Base-by-base conservation (phyloP, 257 asterid genomes). In the Capsicum chinense region DNA sequence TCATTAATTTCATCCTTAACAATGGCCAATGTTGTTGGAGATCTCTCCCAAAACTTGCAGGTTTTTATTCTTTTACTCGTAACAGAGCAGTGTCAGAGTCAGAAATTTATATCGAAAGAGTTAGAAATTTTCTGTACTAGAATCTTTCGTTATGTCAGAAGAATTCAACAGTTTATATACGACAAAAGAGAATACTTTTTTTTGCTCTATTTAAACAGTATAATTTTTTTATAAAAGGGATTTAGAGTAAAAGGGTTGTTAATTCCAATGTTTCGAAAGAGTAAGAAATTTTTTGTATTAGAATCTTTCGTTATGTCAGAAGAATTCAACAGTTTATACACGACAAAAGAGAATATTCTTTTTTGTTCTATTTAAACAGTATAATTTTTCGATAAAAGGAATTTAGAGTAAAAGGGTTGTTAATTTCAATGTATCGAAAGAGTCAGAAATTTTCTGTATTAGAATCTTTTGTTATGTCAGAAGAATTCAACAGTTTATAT, bases 11-110 rank as follows among this genome's bases (percentile, higher is more conserved):
- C 93, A 93, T 95, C 47, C 92, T 92, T 42, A 86, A 84, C 63
- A 94, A 95, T 88, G 99, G 97, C 89, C 99, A 95, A 92, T 93
- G 98, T 88, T 95, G 98, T 89, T 95, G 99, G 99, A 91, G 99
- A 83, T 94, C 98, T 89, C 92, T 95, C 83, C 99, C 99, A 58
- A 94, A 93, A 86, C 97, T 95, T 78, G 97, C 99, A 86, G 99
- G 99, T 95, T 26, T 59, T 63, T 44, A 11, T 21, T 37, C 56
- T 39, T 69, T 39, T 69, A 3, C 52, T 39, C 21, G 0, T 6
- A 0, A 69, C 8, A 5, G 4, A 4, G 15, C 2, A 16, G 8
- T 16, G 0, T 69, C 0, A 13, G 0, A 39, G 14, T 39, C 7
- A 69, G 0, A 4, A 39, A 6, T 39, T 39, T 69, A 42, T 69